Evolutionary conservation across 208 protist species (phyloP).

Genomic region (Wallacemonas rigidus): DNA sequence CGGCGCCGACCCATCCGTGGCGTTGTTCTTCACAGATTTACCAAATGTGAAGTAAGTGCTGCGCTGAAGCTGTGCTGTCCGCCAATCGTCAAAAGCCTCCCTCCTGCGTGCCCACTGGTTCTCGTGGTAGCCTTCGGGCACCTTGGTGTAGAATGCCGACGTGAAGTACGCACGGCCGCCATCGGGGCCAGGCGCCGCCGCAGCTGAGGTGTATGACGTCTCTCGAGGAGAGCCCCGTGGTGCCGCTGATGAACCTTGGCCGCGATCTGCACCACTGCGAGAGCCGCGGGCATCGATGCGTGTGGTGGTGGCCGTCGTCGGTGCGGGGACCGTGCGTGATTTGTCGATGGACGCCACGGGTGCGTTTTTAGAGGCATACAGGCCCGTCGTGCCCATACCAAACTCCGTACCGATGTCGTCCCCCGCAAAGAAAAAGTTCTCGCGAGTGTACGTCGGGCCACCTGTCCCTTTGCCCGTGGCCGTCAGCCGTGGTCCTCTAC

Average conservation of each 20-base stretch:
- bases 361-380: slow-evolving; percentile 31
- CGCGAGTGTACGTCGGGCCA: slow-evolving; percentile 19
- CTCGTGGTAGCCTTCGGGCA: slow-evolving; percentile 12
- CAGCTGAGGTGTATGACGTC: too few species aligned
- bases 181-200: background rate
- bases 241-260: too few species aligned
- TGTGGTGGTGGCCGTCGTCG: too few species aligned
- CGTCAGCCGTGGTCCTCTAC: background rate
- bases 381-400: slow-evolving; percentile 57
- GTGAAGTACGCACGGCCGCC: slow-evolving; percentile 20
- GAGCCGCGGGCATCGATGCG: too few species aligned
- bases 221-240: too few species aligned
- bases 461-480: background rate
- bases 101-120: slow-evolving; percentile 30
- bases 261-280: too few species aligned
- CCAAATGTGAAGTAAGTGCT: slow-evolving; percentile 30
- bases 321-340: background rate
- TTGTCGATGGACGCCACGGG: background rate
- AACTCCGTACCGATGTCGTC: slow-evolving; percentile 27
- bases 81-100: slow-evolving; percentile 50
- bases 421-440: slow-evolving; percentile 37
- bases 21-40: background rate
- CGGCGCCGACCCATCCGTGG: background rate
- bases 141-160: slow-evolving; percentile 28
- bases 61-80: slow-evolving; percentile 18